Percentiles rank a stretch among this genome's conserved stretches.
Evolutionary conservation across 805 yeast genomes (phyloP).

Genomic region (Saturnispora besseyi): DNA sequence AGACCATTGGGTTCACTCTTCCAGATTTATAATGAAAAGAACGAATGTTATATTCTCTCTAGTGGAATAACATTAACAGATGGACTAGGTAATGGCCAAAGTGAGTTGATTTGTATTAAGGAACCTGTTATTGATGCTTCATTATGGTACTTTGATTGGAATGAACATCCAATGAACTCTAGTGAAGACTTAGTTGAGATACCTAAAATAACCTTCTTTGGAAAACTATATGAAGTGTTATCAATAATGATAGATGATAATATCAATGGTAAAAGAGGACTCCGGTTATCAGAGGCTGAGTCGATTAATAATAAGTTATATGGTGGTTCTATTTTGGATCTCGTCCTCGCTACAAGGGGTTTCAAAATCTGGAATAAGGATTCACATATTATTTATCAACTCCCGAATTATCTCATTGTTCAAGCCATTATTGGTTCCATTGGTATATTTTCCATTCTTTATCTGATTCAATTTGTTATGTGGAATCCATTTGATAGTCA

Average conservation of each 20-base stretch:
- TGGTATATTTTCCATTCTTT: conserved; percentile 16
- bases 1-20: conserved; percentile 62
- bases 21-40: conserved; percentile 56
- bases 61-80: conserved; percentile 65
- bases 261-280: conserved; percentile 25
- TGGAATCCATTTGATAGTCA: conserved; percentile 16
- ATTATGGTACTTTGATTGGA: conserved; percentile 65
- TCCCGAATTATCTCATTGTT: conserved; percentile 60
- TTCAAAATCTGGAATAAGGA: conserved; percentile 44
- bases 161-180: conserved; percentile 42
- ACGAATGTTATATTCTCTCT: conserved; percentile 64
- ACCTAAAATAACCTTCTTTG: conserved; percentile 32
- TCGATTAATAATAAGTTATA: not conserved
- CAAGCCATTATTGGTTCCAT: conserved; percentile 34
- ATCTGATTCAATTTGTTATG: conserved; percentile 9
- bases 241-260: conserved; percentile 36
- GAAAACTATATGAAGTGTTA: conserved; percentile 49
- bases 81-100: conserved; percentile 62
- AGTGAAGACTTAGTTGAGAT: conserved; percentile 28
- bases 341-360: conserved; percentile 59
- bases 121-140: conserved; percentile 61
- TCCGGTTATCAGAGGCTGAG: not conserved
- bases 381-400: conserved; percentile 36
- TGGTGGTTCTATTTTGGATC: conserved; percentile 35
- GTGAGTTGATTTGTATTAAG: conserved; percentile 81